Percentiles rank a stretch among this genome's conserved stretches.
Evolutionary conservation across 2,329 filamentous ascomycete species (phyloP).

Genomic region (Penicillium sp.): DNA sequence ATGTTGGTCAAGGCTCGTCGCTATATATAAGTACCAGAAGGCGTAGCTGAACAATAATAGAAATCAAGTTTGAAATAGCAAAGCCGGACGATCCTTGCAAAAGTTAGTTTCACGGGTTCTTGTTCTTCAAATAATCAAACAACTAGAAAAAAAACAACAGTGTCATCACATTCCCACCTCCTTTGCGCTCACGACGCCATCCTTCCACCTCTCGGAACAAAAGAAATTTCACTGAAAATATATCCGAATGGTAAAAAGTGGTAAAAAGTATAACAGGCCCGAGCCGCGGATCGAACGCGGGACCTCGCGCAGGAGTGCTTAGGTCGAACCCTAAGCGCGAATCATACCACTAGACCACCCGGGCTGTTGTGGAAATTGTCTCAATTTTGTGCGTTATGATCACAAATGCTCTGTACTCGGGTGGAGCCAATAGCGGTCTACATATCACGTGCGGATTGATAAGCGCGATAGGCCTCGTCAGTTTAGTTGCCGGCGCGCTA

Average conservation of each 20-base stretch:
- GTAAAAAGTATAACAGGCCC: not conserved
- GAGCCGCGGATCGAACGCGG: not conserved
- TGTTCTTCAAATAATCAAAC: too few relatives aligned
- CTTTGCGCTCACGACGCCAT: too few relatives aligned
- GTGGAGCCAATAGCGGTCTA: not conserved
- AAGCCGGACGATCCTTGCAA: too few relatives aligned
- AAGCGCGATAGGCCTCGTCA: slow-evolving; percentile 15
- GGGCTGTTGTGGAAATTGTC: not conserved
- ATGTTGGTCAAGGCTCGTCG: too few relatives aligned
- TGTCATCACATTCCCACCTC: too few relatives aligned
- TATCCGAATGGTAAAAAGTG: not conserved
- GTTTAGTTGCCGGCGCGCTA: not conserved
- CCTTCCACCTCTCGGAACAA: too few relatives aligned
- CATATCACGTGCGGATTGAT: slow-evolving; percentile 11
- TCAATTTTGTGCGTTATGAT: not conserved
- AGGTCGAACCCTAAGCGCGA: not conserved
- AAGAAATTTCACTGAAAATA: not conserved
- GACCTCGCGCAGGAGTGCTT: not conserved
- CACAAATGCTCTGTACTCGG: not conserved
- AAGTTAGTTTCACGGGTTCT: too few relatives aligned
- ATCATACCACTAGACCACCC: not conserved
- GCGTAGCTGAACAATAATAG: too few relatives aligned
- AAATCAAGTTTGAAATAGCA: too few relatives aligned
- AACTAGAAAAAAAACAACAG: too few relatives aligned
- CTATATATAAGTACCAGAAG: too few relatives aligned